Base-by-base conservation (phyloP, 2,329 filamentous ascomycete genomes). In the Bipolaris gigantea region DNA sequence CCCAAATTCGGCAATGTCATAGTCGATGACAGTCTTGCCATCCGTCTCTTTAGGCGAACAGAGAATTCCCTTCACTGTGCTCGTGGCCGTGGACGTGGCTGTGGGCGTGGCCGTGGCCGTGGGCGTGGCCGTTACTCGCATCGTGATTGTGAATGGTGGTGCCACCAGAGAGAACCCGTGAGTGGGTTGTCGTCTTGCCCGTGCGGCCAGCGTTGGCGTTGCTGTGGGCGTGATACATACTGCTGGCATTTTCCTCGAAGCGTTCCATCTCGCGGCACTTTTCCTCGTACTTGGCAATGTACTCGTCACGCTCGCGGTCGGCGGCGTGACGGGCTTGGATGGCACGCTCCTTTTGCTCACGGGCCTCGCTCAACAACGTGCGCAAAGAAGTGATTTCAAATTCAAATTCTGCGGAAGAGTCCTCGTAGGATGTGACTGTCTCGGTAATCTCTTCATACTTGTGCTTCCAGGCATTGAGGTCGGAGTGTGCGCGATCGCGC, bases 261-360 rank as follows among this genome's bases (percentile, higher is more conserved):
- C 61, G 38, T 48, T 66, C 62, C 56, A 66, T 57, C 33, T 66
- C 64, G 1, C 64, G 50, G 30, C 64, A 65, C 53, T 66, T 66
- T 54, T 66, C 63, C 30, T 66, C 63, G 30, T 65, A 65, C 47
- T 63, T 63, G 13, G 57, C 46, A 9, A 63, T 48, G 25, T 59
- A 58, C 30, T 65, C 63, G 36, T 66, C 64, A 15, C 64, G 54
- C 48, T 66, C 64, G 40, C 60, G 63, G 33, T 66, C 63, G n/a
- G 64, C 63, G 7, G 58, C 52, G 38, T 66, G 56, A 1, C 64
- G 56, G 1, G 62, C 63, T 15, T 54, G 45, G 9, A 66, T 65
- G 2, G 64, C 63, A 7, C 61, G 59, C 18, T 65, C 64, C 42
- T 66, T 66, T 46, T 66, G 63, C 40, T 66, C 63, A 18, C 64